Conservation (phyloP, 2,329 filamentous ascomycete genomes). For the Penicillium brevicompactum region DNA sequence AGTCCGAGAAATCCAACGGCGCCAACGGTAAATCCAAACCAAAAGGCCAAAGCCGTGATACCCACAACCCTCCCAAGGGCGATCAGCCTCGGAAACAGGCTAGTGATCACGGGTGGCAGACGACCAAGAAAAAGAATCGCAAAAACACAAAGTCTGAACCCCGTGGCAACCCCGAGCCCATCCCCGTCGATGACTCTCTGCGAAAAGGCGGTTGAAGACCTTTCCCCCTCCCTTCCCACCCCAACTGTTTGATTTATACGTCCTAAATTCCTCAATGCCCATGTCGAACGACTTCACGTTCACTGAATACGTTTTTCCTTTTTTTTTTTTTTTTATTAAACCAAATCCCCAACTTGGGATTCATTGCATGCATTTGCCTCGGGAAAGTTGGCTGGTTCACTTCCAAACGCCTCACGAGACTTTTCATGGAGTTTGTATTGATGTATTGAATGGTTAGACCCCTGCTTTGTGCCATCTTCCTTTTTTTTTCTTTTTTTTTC, state of each 20-base stretch:
- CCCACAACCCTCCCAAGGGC: conserved; percentile 15
- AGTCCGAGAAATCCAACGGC: conserved; percentile 40
- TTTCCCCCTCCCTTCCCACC: background rate
- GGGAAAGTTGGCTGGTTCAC: conserved; percentile 10
- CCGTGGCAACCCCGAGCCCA: conserved; percentile 37
- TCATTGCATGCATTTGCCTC: conserved; percentile 13
- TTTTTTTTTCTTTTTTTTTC: conserved; percentile 18
- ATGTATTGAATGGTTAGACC: conserved; percentile 19
- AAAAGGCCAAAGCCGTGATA: conserved; percentile 36
- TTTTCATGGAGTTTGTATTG: conserved; percentile 18
- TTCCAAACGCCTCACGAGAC: conserved; percentile 9
- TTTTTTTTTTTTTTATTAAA: conserved; percentile 2
- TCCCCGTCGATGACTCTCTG: conserved; percentile 46
- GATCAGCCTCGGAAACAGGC: conserved; percentile 30
- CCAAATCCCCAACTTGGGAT: background rate
- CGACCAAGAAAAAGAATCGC: conserved; percentile 47
- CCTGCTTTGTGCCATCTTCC: conserved; percentile 19
- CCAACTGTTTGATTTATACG: background rate
- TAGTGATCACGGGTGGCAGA: conserved; percentile 47
- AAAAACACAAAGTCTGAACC: conserved; percentile 40
- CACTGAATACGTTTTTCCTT: conserved; percentile 4
- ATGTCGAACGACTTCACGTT: conserved; percentile 7
- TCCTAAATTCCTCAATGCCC: background rate
- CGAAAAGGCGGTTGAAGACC: conserved; percentile 47
- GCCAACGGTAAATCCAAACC: conserved; percentile 36